Evolutionary conservation across 2,329 filamentous ascomycete species (phyloP), one percentile per base, ranked within the genome.

Genomic region (Cordyceps fumosorosea): DNA sequence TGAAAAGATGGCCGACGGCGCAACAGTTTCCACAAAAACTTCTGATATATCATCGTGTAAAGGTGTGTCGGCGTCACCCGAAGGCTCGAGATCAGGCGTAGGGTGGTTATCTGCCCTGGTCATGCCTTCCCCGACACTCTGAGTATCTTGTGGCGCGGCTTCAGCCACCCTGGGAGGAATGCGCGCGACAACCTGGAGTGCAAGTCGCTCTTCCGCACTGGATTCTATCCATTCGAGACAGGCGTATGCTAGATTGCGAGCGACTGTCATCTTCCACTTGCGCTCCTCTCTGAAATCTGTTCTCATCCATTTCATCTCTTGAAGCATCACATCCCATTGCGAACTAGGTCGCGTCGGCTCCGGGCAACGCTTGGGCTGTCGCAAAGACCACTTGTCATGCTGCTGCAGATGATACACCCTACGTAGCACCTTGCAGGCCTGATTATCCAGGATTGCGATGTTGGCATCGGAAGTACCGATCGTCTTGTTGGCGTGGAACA

Each of bases 281-380:
- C 91, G 81, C 73, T 98, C 95, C 74, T 97, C 91, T 57, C 89
- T 84, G 70, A 97, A 98, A 74, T 99, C 95, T 1, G 92, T 97
- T 56, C 93, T 86, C 91, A 99, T 96, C 93, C 93, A 98, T 73
- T 93, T 96, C 84, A 93, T 91, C 77, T 99, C 93, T 67, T 92
- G 84, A 37, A 99, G 78, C 61, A 98, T 74, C 58, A 93, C 83
- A 75, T 99, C 95, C 84, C 88, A 90, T 67, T 98, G 93, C 2
- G 89, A 87, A 1, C 85, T 82, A 20, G 88, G 88, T 44, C 91
- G 85, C 4, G 84, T 81, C 5, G 93, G 93, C 73, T 99, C 95
- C 1, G 87, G 82, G 45, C 87, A 90, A 62, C 92, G 89, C 71
- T 96, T 91, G 50, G 93, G 86, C 70, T 99, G 95, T 58, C 93